Evolutionary conservation across 2,329 filamentous ascomycete genomes (phyloP).

Genomic region (Cercospora berteroae): DNA sequence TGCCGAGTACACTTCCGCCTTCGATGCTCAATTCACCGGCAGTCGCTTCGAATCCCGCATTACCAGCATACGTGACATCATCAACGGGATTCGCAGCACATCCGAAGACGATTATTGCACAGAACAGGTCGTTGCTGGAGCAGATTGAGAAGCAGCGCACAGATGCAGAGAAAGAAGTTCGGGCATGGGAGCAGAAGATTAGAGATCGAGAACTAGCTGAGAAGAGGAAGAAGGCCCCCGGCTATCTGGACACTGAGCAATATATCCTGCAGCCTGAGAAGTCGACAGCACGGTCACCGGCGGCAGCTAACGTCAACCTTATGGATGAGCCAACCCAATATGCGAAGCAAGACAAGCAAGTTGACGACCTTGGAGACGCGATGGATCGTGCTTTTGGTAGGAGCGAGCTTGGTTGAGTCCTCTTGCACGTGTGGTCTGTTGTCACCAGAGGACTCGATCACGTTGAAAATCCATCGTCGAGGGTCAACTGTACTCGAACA

Average conservation of each 20-base stretch:
- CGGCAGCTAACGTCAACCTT: constrained; percentile 19
- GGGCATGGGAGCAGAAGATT: constrained; percentile 67
- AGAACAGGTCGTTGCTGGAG: constrained; percentile 73
- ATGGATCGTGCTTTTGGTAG: constrained; percentile 41
- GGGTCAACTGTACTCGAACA: background rate
- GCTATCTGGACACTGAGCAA: constrained; percentile 75
- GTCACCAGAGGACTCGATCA: background rate
- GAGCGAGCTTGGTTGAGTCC: constrained; percentile 32
- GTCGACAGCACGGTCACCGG: constrained; percentile 25
- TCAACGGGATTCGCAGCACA: constrained; percentile 75
- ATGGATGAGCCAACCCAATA: constrained; percentile 28
- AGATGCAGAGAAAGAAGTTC: constrained; percentile 66
- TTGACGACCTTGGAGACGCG: constrained; percentile 36
- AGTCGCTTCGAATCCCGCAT: constrained; percentile 38
- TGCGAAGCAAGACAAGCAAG: constrained; percentile 26
- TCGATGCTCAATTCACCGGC: constrained; percentile 57
- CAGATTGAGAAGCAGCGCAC: constrained; percentile 69
- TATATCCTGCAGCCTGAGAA: constrained; percentile 67
- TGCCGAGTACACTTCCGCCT: constrained; percentile 81
- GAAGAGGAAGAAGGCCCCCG: constrained; percentile 75
- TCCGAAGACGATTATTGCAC: constrained; percentile 78
- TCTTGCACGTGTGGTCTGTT: background rate
- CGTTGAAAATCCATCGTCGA: background rate
- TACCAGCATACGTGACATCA: constrained; percentile 72
- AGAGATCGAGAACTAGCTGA: constrained; percentile 68